Evolutionary conservation across 495 filamentous ascomycete species (phyloP).

Genomic region (Lepidopterella palustris): DNA sequence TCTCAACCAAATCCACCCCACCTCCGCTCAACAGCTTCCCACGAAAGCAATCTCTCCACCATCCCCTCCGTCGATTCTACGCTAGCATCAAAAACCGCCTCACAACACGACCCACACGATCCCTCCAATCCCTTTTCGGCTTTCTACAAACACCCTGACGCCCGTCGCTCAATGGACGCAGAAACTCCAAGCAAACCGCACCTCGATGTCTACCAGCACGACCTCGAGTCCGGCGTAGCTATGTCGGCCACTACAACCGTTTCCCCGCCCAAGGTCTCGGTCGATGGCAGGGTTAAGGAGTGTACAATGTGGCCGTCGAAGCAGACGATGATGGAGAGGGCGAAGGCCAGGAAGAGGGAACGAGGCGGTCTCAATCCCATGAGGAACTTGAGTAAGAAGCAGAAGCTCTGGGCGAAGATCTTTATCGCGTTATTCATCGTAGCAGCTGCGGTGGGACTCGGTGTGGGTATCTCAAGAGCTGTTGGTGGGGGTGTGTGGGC

Average conservation of each 20-base stretch:
- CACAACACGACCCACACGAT: constrained; percentile 7
- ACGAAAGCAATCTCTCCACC: constrained; percentile 17
- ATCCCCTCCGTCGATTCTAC: neutral
- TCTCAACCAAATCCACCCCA: constrained; percentile 2
- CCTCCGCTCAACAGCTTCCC: constrained; percentile 13
- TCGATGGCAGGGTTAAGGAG: constrained; percentile 37
- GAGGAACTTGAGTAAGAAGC: constrained; percentile 43
- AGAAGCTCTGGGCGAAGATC: constrained; percentile 47
- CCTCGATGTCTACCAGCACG: constrained; percentile 33
- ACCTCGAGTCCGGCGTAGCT: constrained; percentile 31
- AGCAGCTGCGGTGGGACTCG: constrained; percentile 55
- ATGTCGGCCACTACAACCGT: constrained; percentile 22
- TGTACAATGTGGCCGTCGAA: constrained; percentile 42
- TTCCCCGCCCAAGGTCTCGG: constrained; percentile 21
- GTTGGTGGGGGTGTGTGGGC: constrained; percentile 55
- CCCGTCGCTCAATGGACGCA: constrained; percentile 46
- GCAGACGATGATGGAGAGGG: constrained; percentile 33
- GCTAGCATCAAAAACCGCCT: neutral
- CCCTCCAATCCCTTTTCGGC: constrained; percentile 46
- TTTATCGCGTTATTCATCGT: constrained; percentile 51
- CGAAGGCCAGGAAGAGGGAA: constrained; percentile 26
- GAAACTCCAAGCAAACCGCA: constrained; percentile 38
- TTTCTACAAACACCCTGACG: constrained; percentile 52
- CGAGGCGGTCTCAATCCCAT: constrained; percentile 40
- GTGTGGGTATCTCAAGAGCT: constrained; percentile 55